phyloP scores from a whole-genome alignment of 306 rosid species.

The Crotalaria pallida region DNA sequence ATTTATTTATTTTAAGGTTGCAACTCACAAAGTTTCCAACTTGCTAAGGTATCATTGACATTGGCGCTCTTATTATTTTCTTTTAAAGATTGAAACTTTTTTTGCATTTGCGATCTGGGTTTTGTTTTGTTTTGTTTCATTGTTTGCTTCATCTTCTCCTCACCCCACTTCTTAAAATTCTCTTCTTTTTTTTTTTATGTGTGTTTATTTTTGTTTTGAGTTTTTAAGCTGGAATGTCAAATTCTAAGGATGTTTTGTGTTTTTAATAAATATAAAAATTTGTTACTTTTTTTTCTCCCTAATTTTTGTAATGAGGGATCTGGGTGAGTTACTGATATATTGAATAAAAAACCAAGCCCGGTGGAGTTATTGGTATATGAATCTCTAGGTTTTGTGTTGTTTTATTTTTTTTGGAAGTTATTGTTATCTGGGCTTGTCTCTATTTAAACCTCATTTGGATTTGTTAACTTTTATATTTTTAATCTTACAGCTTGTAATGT shows the following conservation, averaged over 20 bases:
- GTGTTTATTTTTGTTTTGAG: background rate
- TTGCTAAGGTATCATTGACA: constrained; percentile 29
- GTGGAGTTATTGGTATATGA: constrained; percentile 3
- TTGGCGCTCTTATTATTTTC: constrained; percentile 6
- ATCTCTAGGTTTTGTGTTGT: background rate
- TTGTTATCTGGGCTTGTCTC: constrained; percentile 26
- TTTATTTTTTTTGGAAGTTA: background rate
- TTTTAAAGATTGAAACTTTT: constrained; percentile 5
- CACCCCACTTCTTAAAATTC: background rate
- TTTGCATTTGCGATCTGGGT: constrained; percentile 25
- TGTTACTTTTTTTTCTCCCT: background rate
- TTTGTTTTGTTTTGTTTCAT: constrained; percentile 36
- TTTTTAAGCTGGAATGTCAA: background rate
- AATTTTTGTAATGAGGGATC: background rate
- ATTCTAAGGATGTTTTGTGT: background rate
- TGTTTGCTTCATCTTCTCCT: constrained; percentile 7
- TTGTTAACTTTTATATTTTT: background rate
- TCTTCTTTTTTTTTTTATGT: background rate
- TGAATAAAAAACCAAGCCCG: background rate
- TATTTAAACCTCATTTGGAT: constrained; percentile 18
- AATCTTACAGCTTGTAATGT: constrained; percentile 6
- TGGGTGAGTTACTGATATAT: constrained; percentile 3
- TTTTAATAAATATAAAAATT: background rate
- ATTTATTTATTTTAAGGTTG: too few species aligned
- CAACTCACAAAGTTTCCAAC: background rate